Evolutionary conservation across 331 rosid species (phyloP), one percentile per base, ranked within the genome.

Genomic region (Pyracantha coccinea): DNA sequence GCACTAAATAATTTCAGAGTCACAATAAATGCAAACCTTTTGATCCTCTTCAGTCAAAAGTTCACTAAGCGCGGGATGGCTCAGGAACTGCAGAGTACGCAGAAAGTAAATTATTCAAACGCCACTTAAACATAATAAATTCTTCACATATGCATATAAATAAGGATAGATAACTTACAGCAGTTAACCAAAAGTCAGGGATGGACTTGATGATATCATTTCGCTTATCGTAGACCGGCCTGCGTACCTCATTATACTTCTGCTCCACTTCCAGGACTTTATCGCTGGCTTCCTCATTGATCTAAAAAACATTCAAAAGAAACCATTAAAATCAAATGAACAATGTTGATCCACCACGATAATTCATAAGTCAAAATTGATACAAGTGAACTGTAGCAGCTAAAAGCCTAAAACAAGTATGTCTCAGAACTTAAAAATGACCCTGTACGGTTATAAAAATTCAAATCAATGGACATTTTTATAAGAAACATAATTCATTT

Each of bases 141-240:
- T 24, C 29, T 69, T 76, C 21, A 24, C 21, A 41, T 17, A 73
- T 15, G 53, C 3, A 69, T 8, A 60, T 47, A 50, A 65, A 66
- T 6, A 27, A 31, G 64, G 33, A 65, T 57, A 68, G 54, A 75
- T 38, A 17, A 89, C 98, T 83, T 60, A 93, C 98, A 75, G 98
- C 98, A 47, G 90, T 91, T n/a, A 82, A 68, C 98, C 98, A 93
- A 84, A 93, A 93, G 75, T 91, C 95, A 11, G 98, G 98, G 83
- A 93, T 88, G 68, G 96, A 78, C 75, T 87, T 88, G 77, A 88
- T 86, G 12, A 90, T 85, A 19, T 86, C 96, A 54, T 90, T 93
- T 21, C 98, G 82, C 83, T 83, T 88, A 50, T 87, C 89, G 12
- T 93, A 93, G 29, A 91, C 86, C 0, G 97, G 98, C 82, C 84